Evolutionary conservation across 768 basidiomycete genomes (phyloP).

Genomic region (Cyclocybe aegerita): DNA sequence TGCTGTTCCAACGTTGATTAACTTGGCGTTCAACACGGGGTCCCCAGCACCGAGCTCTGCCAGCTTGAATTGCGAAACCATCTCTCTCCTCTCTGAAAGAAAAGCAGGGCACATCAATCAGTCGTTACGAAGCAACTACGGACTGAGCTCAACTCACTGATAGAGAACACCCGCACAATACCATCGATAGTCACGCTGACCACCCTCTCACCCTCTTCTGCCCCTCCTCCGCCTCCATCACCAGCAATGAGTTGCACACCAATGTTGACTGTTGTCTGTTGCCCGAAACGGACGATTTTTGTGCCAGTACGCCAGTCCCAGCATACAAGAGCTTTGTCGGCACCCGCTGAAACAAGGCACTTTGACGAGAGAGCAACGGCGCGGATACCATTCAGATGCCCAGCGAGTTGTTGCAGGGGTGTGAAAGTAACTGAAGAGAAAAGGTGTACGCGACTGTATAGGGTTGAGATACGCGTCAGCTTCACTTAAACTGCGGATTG

Average conservation of each 20-base stretch:
- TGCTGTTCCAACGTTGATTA: conserved; percentile 77
- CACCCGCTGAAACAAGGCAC: conserved; percentile 86
- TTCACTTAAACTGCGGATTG: not conserved
- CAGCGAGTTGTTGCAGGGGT: conserved; percentile 79
- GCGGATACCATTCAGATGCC: conserved; percentile 87
- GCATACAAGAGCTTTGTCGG: conserved; percentile 72
- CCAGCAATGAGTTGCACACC: conserved; percentile 82
- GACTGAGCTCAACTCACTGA: conserved; percentile 52
- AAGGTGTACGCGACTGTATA: conserved; percentile 75
- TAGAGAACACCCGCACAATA: conserved; percentile 87
- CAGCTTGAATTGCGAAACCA: conserved; percentile 91
- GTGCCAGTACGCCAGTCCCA: conserved; percentile 91
- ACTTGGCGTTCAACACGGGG: conserved; percentile 60
- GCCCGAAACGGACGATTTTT: conserved; percentile 89
- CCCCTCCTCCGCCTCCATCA: conserved; percentile 25
- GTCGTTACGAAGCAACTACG: not conserved
- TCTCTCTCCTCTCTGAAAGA: conserved; percentile 53
- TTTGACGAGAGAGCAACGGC: conserved; percentile 84
- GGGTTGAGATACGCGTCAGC: not conserved
- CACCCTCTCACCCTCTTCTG: conserved; percentile 72
- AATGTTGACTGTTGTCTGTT: conserved; percentile 90
- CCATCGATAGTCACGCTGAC: conserved; percentile 94
- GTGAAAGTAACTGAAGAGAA: conserved; percentile 85
- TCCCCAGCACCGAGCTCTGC: conserved; percentile 73
- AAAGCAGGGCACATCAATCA: not conserved